phyloP scores from a whole-genome alignment of 179 eudicot genomes.

The Spinacia oleracea region DNA sequence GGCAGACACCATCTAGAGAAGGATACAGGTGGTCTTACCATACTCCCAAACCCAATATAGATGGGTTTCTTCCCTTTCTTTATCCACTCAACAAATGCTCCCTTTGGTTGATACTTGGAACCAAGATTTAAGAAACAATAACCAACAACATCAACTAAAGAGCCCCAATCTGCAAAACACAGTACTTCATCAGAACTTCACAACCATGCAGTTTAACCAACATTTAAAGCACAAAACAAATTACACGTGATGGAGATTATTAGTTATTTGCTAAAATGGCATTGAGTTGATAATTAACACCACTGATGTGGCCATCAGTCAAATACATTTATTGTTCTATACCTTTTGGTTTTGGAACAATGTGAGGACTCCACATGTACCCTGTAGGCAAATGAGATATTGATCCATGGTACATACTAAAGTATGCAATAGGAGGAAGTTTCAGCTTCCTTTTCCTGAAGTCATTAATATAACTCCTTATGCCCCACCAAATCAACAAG shows the following conservation, averaged over 20 bases:
- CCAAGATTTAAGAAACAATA: constrained; percentile 86
- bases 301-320: not conserved
- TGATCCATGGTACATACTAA: constrained; percentile 80
- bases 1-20: not conserved
- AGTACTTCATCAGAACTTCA: constrained; percentile 19
- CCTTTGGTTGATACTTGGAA: constrained; percentile 66
- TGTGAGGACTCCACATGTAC: constrained; percentile 96
- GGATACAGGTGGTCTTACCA: constrained; percentile 53
- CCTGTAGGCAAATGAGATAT: constrained; percentile 88
- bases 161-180: constrained; percentile 84
- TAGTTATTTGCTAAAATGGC: not conserved
- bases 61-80: constrained; percentile 74
- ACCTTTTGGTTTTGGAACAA: constrained; percentile 91
- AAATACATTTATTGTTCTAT: constrained; percentile 14
- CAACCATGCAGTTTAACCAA: not conserved
- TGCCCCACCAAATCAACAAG: constrained; percentile 91
- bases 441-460: constrained; percentile 82
- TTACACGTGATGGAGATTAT: not conserved
- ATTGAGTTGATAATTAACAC: not conserved
- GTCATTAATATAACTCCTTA: constrained; percentile 82
- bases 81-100: constrained; percentile 72
- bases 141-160: constrained; percentile 90
- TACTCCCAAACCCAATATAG: constrained; percentile 97
- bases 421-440: constrained; percentile 89
- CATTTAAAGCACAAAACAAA: not conserved